Evolutionary conservation across 2,329 filamentous ascomycete species (phyloP), one percentile per base, ranked within the genome.

Genomic region (Alternaria panax): DNA sequence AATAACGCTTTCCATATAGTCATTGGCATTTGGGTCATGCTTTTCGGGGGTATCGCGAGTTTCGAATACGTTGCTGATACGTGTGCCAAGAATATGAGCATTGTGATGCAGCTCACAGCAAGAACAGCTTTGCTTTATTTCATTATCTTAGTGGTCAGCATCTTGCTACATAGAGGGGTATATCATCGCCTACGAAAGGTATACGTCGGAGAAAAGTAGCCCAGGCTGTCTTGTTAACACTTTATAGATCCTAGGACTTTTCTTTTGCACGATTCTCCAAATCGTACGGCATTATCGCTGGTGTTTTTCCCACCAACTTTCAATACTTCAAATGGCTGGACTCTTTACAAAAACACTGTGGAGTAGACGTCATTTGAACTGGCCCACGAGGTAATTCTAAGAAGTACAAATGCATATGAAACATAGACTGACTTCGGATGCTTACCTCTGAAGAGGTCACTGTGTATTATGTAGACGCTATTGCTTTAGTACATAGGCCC

Each of bases 181-280:
- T 80, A 80, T 59, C 80, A 81, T 53, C 77, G 75, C 4, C 67
- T 81, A 11, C 70, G 65, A 48, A 72, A 69, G 60, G 72, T 72
- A 65, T 6, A 48, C 48, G 14, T n/a, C 2, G n/a, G 32, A 14
- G 20, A 24, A 25, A 14, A 36, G 38, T n/a, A n/a, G 30, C 5
- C n/a, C 20, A 34, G 28, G 22, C 20, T 30, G 6, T 32, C 20
- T 25, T 24, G 28, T 20, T 48, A 9, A 48, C 20, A 34, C 20
- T 12, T 22, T 22, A 16, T 16, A 72, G 62, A 80, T 81, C 38
- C 73, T 72, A 1, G 80, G 80, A 0, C 80, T 80, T 2, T 73
- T 74, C n/a, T 45, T 65, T 66, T 9, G 76, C 75, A 20, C 70
- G 74, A 3, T 59, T 79, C 18, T 75, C 73, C 16, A 81, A 81